phyloP scores from a whole-genome alignment of 2,329 filamentous ascomycete species.

The Aspergillus calidoustus region DNA sequence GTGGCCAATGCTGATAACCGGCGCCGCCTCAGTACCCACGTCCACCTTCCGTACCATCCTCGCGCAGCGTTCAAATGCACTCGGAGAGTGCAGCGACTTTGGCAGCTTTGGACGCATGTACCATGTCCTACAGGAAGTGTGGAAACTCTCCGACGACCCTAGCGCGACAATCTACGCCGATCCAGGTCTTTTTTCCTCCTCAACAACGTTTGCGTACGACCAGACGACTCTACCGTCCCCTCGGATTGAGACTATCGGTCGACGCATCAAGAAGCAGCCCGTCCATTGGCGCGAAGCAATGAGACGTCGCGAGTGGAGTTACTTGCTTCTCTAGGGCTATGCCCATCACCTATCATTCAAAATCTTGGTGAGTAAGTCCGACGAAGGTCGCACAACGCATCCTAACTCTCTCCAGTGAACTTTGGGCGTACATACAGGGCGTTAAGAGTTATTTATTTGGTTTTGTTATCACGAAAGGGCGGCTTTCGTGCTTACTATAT shows the following conservation, averaged over 20 bases:
- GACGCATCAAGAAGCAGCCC: not conserved
- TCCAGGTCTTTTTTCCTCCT: not conserved
- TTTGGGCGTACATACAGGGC: too few species aligned
- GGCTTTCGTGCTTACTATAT: too few species aligned
- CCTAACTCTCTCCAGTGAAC: too few species aligned
- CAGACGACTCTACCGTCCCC: not conserved
- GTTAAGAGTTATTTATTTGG: not conserved
- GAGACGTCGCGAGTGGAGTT: not conserved
- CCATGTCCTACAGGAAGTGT: conserved; percentile 78
- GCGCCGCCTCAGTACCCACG: conserved; percentile 63
- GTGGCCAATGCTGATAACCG: too few species aligned
- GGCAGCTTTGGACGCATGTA: conserved; percentile 85
- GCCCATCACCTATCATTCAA: not conserved
- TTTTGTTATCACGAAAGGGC: not conserved
- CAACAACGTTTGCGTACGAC: not conserved
- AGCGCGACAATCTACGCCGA: not conserved
- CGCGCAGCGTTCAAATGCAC: conserved; percentile 69
- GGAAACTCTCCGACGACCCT: conserved; percentile 71
- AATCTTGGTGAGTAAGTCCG: not conserved
- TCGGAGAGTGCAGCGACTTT: conserved; percentile 76
- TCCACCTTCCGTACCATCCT: conserved; percentile 76
- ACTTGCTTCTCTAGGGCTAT: conserved; percentile 4
- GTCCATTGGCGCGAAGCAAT: conserved; percentile 4
- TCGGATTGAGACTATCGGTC: not conserved
- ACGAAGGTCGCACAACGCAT: too few species aligned